Evolutionary conservation across 345 rosid species (phyloP), one percentile per base, ranked within the genome.

Genomic region (Dipteronia dyeriana): DNA sequence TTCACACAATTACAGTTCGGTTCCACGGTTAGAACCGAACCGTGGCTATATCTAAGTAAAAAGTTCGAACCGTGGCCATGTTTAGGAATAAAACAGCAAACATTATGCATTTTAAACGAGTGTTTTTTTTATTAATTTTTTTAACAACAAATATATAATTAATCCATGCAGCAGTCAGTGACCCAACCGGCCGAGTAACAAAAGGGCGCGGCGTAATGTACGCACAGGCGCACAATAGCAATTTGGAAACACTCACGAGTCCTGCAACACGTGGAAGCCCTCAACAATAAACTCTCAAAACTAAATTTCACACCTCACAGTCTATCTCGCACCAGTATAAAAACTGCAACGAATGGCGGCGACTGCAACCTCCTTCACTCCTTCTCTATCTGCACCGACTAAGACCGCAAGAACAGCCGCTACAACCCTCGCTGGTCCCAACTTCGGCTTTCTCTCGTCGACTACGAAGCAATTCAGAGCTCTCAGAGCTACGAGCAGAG

Each of bases 321-420:
- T 13, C 68, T 26, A 63, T 60, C 39, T 53, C 20, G 31, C 8
- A 19, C n/a, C 2, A 1, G 20, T 16, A 34, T 34, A 53, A 53
- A 53, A 17, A 2, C n/a, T 53, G 7, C 38, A 53, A 2, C 29
- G 11, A 51, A 80, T 81, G 87, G 82, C 85, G 84, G 88, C 91
- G 80, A 68, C 78, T 5, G 85, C 92, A 7, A 79, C 87, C 60
- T 85, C 88, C 66, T 86, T 85, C 68, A 72, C 84, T 69, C 77
- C 84, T 20, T 67, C 90, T 7, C 38, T 87, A 26, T 80, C 90
- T 13, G 67, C 76, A 29, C 67, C 84, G 0, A 47, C 75, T 0
- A 78, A 81, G 76, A 51, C 89, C 74, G 70, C 74, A 66, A 75
- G 57, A 38, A 60, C 71, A 29, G 59, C 85, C 39, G 13, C 62